These are phyloP conservation scores for Allomyces macrogynus DNA, from an alignment of 192 early-diverging fungal species.

Conservation along the genomic window DNA sequence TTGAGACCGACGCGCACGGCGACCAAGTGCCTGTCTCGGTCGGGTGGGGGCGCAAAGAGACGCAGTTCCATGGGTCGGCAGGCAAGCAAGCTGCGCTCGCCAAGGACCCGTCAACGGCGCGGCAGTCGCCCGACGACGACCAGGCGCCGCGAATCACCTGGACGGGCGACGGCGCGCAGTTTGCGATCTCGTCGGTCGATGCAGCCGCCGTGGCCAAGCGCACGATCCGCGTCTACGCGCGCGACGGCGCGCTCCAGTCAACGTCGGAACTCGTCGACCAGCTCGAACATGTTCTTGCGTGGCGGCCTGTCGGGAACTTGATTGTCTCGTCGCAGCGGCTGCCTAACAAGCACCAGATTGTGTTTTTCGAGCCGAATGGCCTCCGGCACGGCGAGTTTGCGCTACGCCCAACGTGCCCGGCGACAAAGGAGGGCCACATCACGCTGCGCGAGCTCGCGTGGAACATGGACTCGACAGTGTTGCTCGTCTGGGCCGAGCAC, in stretches of 20 bases:
- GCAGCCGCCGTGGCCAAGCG: conserved; percentile 15
- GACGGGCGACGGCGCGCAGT: conserved; percentile 73
- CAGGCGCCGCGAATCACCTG: conserved; percentile 52
- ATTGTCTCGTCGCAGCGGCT: conserved; percentile 59
- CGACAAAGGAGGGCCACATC: conserved; percentile 16
- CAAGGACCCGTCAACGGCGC: conserved; percentile 13
- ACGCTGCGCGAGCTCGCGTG: conserved; percentile 44
- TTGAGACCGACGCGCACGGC: conserved; percentile 43
- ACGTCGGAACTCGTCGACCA: conserved; percentile 56
- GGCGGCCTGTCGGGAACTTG: conserved; percentile 70
- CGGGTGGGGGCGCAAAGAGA: conserved; percentile 96
- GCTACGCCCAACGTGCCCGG: conserved; percentile 18
- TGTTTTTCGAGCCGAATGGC: conserved; percentile 91
- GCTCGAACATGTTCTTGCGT: conserved; percentile 56
- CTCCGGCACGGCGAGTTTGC: conserved; percentile 81
- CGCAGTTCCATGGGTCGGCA: conserved; percentile 85
- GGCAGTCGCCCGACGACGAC: conserved; percentile 46
- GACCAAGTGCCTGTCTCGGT: conserved; percentile 55
- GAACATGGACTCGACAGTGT: conserved; percentile 73
- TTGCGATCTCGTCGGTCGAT: conserved; percentile 53
- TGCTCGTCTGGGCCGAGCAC: conserved; percentile 44
- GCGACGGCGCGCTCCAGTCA: conserved; percentile 65
- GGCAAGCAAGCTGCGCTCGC: conserved; percentile 50
- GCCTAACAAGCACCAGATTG: conserved; percentile 61
- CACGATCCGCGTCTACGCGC: conserved; percentile 48